Conservation (phyloP, 2,329 filamentous ascomycete species). For the Talaromyces amestolkiae region DNA sequence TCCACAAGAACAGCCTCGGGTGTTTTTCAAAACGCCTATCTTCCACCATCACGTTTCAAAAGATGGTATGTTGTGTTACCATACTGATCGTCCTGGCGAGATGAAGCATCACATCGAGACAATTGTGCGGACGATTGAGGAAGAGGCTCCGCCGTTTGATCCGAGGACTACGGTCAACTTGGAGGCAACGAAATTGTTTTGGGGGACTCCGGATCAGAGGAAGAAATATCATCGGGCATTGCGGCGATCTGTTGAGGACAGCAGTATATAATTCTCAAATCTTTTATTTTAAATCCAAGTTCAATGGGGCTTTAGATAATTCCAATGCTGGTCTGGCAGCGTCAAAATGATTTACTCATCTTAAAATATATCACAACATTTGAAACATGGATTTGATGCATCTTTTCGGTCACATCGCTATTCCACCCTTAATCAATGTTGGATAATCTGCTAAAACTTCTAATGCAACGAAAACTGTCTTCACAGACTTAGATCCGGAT, state of each 20-base stretch:
- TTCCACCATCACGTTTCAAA: conserved; percentile 85
- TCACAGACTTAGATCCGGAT: too few relatives aligned
- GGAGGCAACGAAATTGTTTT: conserved; percentile 81
- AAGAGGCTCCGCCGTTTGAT: conserved; percentile 84
- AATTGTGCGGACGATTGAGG: conserved; percentile 78
- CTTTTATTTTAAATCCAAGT: too few relatives aligned
- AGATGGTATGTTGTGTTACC: conserved; percentile 81
- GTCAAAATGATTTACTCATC: too few relatives aligned
- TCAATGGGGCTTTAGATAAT: too few relatives aligned
- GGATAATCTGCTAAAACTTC: too few relatives aligned
- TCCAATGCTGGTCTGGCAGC: too few relatives aligned
- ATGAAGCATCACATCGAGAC: conserved; percentile 79
- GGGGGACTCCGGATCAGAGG: conserved; percentile 75
- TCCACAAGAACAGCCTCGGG: conserved; percentile 82
- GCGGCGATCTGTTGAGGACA: conserved; percentile 66
- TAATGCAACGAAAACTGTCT: too few relatives aligned
- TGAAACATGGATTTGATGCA: too few relatives aligned
- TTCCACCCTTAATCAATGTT: too few relatives aligned
- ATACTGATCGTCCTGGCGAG: conserved; percentile 68
- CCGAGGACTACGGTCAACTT: conserved; percentile 82
- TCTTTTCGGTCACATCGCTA: too few relatives aligned
- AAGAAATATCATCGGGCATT: conserved; percentile 81
- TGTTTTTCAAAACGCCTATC: conserved; percentile 73
- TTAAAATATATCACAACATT: too few relatives aligned
- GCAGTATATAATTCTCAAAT: conserved; percentile 18